Evolutionary conservation across 2,329 filamentous ascomycete species (phyloP).

Genomic region (Neonectria punicea): DNA sequence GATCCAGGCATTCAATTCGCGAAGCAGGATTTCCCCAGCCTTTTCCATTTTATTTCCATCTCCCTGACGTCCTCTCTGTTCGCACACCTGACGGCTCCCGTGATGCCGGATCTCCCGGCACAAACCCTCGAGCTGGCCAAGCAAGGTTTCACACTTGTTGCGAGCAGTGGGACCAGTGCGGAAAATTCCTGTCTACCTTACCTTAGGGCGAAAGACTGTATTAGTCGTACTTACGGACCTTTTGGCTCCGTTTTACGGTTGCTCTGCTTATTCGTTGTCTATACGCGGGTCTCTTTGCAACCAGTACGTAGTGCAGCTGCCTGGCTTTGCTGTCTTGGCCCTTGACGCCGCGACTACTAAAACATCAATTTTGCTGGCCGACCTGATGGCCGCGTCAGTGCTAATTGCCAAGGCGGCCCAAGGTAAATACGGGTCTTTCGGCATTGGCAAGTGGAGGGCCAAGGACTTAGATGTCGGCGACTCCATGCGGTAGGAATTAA

Average conservation of each 20-base stretch:
- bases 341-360: constrained; percentile 21
- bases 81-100: constrained; percentile 13
- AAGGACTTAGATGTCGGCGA: constrained; percentile 27
- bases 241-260: background rate
- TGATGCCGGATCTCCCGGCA: constrained; percentile 38
- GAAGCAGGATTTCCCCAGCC: constrained; percentile 11
- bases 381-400: constrained; percentile 37
- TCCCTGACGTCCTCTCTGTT: constrained; percentile 29
- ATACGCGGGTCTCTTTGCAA: background rate
- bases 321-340: constrained; percentile 6
- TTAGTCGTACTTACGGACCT: background rate
- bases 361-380: background rate
- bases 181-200: background rate
- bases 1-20: background rate
- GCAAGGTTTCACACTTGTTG: constrained; percentile 16
- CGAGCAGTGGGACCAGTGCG: background rate
- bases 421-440: constrained; percentile 29
- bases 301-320: background rate
- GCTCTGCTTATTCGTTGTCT: background rate
- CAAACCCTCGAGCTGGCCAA: constrained; percentile 17
- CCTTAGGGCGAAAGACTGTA: background rate
- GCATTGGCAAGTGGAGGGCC: constrained; percentile 38
- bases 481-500: constrained; percentile 10
- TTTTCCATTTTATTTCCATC: constrained; percentile 5
- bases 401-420: constrained; percentile 41